Base-by-base conservation (phyloP, 2,329 filamentous ascomycete species). In the Zymoseptoria tritici region DNA sequence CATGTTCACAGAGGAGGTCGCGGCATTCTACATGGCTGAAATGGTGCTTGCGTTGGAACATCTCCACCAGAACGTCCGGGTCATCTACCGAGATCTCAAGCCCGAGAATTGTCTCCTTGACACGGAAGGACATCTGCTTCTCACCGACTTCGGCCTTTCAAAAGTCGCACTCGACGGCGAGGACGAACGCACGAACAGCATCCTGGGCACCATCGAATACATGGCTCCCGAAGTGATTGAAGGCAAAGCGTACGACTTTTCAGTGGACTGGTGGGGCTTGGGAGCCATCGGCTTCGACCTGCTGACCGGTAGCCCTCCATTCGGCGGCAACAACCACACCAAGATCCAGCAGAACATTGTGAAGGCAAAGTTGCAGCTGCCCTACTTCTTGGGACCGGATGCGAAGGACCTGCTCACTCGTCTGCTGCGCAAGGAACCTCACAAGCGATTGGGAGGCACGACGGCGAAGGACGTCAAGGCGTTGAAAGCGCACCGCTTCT, bases 221-320 rank as follows among this genome's bases (percentile, higher is more conserved):
- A 99, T 99, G 94, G 95, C 94, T 0, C 94, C 94, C 0, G 94
- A 99, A 76, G 89, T 99, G 56, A 85, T 99, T 62, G 83, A 87
- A 63, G 92, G 91, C 62, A 86, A 89, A 65, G 87, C 90, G 66
- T 99, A 99, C 74, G 92, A 93, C 70, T 93, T 92, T 74, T 87
- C 91, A 1, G 95, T 97, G 19, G 94, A 99, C 77, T 99, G 93
- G 93, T 99, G 94, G 94, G 96, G 92, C 4, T 87, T 99, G 53
- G 94, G 95, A 42, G 92, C 93, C 2, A 83, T 99, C 52, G 91
- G 90, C 36, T 96, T 87, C 74, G 94, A 99, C 73, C 80, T 99
- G 42, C 86, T 99, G 73, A 97, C 93, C 9, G 94, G 95, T 57
- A 87, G 87, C 57, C 91, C 93, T 8, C 94, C 95, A 0, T 99